These are phyloP conservation scores for Phlyctochytrium arcticum DNA, from an alignment of 192 early-diverging fungal genomes.

Conservation along the genomic window DNA sequence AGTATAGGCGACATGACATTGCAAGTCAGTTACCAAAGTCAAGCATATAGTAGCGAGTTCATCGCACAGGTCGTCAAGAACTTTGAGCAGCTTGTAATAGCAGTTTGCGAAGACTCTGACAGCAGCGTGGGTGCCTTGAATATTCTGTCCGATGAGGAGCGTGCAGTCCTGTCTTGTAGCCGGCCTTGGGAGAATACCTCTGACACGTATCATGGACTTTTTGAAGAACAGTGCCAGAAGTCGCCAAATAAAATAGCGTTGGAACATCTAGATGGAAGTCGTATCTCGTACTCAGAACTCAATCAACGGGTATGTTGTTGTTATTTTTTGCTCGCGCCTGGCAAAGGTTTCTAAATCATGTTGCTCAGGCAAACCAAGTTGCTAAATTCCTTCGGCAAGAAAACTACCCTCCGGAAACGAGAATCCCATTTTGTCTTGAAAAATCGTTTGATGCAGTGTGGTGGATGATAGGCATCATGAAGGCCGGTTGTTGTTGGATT, in stretches of 20 bases:
- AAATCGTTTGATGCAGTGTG: neutral
- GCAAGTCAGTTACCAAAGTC: neutral
- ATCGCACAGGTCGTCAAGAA: neutral
- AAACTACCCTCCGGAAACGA: neutral
- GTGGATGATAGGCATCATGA: neutral
- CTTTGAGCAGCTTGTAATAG: neutral
- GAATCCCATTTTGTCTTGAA: neutral
- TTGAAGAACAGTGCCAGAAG: constrained; percentile 4
- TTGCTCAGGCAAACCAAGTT: neutral
- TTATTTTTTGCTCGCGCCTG: too few relatives aligned
- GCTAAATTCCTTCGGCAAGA: neutral
- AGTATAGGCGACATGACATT: neutral
- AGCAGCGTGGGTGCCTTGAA: too few relatives aligned
- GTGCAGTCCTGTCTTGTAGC: too few relatives aligned
- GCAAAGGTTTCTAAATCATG: too few relatives aligned
- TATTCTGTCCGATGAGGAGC: too few relatives aligned
- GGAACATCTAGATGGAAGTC: neutral
- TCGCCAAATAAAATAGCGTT: constrained; percentile 1
- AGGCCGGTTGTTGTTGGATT: neutral
- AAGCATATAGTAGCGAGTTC: neutral
- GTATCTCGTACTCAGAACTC: constrained; percentile 3
- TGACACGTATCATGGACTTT: neutral
- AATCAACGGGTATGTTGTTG: neutral
- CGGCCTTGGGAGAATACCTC: too few relatives aligned
- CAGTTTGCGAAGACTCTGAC: neutral